Percentiles rank a stretch among this genome's conserved stretches.
Conservation (phyloP, 495 filamentous ascomycete genomes). For the Hyaloscypha finlandica region DNA sequence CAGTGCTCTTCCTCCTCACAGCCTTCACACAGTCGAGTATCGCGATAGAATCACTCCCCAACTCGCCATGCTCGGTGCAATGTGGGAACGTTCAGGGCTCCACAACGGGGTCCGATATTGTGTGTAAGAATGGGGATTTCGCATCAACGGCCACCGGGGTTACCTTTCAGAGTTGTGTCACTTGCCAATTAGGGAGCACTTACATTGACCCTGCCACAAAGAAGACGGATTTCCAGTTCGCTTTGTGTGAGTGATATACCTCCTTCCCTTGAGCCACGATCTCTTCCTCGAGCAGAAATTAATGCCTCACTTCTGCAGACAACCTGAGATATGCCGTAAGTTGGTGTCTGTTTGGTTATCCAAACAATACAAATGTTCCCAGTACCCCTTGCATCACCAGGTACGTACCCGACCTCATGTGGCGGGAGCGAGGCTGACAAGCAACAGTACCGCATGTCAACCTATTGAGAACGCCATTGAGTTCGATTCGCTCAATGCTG, state of each 20-base stretch:
- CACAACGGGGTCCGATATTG: conserved; percentile 49
- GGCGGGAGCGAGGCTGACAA: neutral
- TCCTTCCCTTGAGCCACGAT: neutral
- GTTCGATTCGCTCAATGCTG: conserved; percentile 21
- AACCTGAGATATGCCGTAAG: conserved; percentile 46
- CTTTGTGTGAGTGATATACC: conserved; percentile 52
- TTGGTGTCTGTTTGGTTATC: conserved; percentile 42
- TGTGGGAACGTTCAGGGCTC: conserved; percentile 31
- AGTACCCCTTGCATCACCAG: conserved; percentile 28
- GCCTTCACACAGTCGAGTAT: conserved; percentile 2
- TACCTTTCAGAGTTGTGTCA: conserved; percentile 57
- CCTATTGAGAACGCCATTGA: conserved; percentile 25
- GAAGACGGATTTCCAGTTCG: conserved; percentile 61
- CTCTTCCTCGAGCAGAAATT: neutral
- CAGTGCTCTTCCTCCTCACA: conserved; percentile 22
- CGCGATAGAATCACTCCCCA: conserved; percentile 15
- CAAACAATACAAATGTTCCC: conserved; percentile 24
- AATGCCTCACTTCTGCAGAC: conserved; percentile 26
- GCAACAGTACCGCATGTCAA: conserved; percentile 26
- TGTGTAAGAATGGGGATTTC: conserved; percentile 54
- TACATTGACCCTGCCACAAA: conserved; percentile 46
- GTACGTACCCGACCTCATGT: neutral
- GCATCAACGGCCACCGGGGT: conserved; percentile 44
- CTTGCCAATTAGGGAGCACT: conserved; percentile 59
- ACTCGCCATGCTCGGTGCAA: conserved; percentile 27